phyloP scores from a whole-genome alignment of 371 early-diverging fungal genomes.

The Rhizopus sp. region DNA sequence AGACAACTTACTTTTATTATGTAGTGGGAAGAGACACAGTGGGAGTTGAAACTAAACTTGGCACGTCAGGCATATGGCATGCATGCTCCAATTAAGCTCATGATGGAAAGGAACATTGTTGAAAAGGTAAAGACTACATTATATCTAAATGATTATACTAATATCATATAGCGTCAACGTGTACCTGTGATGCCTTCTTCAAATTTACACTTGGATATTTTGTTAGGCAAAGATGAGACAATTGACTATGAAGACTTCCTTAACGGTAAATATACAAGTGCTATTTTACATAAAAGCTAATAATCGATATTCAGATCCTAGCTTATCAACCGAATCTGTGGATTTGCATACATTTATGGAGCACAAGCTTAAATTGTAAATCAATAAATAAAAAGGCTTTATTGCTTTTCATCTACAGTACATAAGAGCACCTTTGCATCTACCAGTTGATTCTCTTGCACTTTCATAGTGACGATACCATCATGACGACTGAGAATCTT shows the following conservation, averaged over 20 bases:
- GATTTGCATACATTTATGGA: conserved; percentile 73
- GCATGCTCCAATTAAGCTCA: conserved; percentile 87
- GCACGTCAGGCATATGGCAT: conserved; percentile 82
- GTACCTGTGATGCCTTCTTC: conserved; percentile 71
- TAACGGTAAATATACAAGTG: conserved; percentile 54
- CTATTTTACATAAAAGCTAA: background rate
- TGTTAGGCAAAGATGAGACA: conserved; percentile 83
- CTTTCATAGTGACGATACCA: conserved; percentile 61
- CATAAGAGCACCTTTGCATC: conserved; percentile 70
- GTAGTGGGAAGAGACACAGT: conserved; percentile 85
- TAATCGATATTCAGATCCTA: conserved; percentile 47
- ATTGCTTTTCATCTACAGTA: conserved; percentile 50
- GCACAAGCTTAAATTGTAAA: conserved; percentile 45
- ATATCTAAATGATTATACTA: background rate
- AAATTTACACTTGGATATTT: conserved; percentile 83
- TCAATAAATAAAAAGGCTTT: conserved; percentile 6
- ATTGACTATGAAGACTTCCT: conserved; percentile 92
- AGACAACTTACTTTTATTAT: conserved; percentile 1
- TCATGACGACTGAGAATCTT: conserved; percentile 64
- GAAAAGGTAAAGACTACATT: conserved; percentile 54
- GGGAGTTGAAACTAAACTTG: conserved; percentile 77
- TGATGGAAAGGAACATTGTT: conserved; percentile 85
- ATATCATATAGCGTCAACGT: conserved; percentile 44
- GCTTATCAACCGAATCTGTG: conserved; percentile 60
- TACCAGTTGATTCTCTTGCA: conserved; percentile 67